phyloP scores from a whole-genome alignment of 2,329 filamentous ascomycete species.

The Penicillium sumatraense region DNA sequence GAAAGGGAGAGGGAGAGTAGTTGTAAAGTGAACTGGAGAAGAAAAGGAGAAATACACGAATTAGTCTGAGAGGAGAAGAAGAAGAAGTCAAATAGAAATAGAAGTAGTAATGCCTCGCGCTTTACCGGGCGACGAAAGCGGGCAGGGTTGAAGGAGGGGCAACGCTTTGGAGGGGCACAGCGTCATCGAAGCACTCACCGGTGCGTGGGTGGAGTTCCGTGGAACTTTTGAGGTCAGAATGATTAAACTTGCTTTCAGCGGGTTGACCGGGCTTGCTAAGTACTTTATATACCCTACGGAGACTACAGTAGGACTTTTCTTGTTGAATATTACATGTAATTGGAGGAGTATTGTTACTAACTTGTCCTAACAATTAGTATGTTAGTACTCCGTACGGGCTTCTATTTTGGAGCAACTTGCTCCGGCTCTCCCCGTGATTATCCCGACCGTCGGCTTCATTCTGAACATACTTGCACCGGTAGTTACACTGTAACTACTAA shows the following conservation, averaged over 20 bases:
- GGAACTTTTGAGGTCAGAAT: constrained; percentile 40
- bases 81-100: constrained; percentile 1
- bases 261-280: no score
- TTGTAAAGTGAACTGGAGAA: constrained; percentile 7
- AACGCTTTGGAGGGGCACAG: constrained; percentile 26
- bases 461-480: neutral
- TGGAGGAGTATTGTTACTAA: no score
- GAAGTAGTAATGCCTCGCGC: constrained; percentile 15
- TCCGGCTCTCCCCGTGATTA: constrained; percentile 2
- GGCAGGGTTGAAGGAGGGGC: constrained; percentile 17
- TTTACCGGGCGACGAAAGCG: constrained; percentile 32
- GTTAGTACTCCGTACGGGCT: no score
- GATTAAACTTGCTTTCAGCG: constrained; percentile 36
- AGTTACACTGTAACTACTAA: no score
- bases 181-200: constrained; percentile 43
- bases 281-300: no score
- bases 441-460: constrained; percentile 2
- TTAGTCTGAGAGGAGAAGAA: no score
- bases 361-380: no score
- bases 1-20: constrained; percentile 11
- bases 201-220: constrained; percentile 31
- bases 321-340: no score
- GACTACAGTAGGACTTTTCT: no score
- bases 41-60: constrained; percentile 4
- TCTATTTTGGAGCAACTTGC: neutral